These are phyloP conservation scores for Fusarium veterinarium DNA, from an alignment of 2,329 filamentous ascomycete genomes.

Conservation along the genomic window DNA sequence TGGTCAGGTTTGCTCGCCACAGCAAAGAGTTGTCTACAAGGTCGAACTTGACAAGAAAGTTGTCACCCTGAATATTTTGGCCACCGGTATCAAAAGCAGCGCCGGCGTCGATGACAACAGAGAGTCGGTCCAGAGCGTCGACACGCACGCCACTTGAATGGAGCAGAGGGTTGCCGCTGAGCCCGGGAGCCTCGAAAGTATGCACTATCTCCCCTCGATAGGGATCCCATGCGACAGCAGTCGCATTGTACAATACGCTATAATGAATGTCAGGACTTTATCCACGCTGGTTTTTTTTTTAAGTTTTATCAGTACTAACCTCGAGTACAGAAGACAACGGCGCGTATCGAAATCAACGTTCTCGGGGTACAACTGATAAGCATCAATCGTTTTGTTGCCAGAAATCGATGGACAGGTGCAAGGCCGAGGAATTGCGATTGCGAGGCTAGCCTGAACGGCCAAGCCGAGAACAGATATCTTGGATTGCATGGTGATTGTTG, in stretches of 20 bases:
- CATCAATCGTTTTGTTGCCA: neutral
- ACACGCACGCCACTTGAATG: constrained; percentile 50
- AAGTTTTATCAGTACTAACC: neutral
- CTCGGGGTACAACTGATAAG: constrained; percentile 9
- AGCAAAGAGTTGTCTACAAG: constrained; percentile 35
- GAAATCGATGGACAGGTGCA: neutral
- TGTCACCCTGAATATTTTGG: constrained; percentile 50
- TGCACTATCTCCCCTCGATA: constrained; percentile 38
- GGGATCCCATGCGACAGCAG: constrained; percentile 14
- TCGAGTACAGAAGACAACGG: constrained; percentile 8
- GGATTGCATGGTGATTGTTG: neutral
- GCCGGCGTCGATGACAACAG: constrained; percentile 51
- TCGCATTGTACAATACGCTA: constrained; percentile 17
- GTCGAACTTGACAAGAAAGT: constrained; percentile 53
- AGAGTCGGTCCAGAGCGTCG: constrained; percentile 49
- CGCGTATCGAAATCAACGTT: constrained; percentile 21
- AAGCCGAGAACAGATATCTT: neutral
- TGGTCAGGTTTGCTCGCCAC: constrained; percentile 51
- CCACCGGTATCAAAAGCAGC: constrained; percentile 51
- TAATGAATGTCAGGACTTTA: neutral
- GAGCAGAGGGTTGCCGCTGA: constrained; percentile 41
- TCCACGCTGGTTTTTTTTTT: too few species aligned
- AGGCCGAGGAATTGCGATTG: neutral
- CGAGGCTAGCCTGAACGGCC: neutral
- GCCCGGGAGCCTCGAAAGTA: constrained; percentile 43